Percentiles rank a stretch among this genome's conserved stretches.
Evolutionary conservation across 2,329 filamentous ascomycete species (phyloP).

Genomic region (Microsporum canis): DNA sequence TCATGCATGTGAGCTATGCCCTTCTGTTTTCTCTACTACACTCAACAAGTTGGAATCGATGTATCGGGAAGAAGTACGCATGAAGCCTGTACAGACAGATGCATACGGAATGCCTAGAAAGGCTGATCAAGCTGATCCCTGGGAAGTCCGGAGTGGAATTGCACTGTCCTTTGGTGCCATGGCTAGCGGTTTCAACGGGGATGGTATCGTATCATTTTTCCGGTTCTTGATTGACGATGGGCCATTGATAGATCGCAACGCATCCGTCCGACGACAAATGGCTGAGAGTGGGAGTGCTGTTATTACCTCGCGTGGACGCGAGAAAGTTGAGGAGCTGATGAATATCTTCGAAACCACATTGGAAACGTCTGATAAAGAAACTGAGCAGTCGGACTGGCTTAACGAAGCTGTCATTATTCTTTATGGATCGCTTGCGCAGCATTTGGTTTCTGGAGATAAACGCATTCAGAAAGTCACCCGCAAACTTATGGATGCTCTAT

Average conservation of each 20-base stretch:
- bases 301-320: slow-evolving; percentile 69
- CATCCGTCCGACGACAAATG: slow-evolving; percentile 74
- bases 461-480: slow-evolving; percentile 83
- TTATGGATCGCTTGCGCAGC: slow-evolving; percentile 84
- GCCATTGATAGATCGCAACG: slow-evolving; percentile 72
- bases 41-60: slow-evolving; percentile 55
- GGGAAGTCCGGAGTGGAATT: slow-evolving; percentile 83
- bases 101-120: slow-evolving; percentile 92
- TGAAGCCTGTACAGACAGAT: slow-evolving; percentile 71
- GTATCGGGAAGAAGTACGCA: slow-evolving; percentile 71
- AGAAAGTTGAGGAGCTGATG: slow-evolving; percentile 82
- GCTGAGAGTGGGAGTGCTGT: slow-evolving; percentile 74
- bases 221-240: slow-evolving; percentile 76
- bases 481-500: slow-evolving; percentile 72
- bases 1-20: slow-evolving; percentile 55
- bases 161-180: slow-evolving; percentile 79
- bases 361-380: slow-evolving; percentile 73
- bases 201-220: slow-evolving; percentile 65
- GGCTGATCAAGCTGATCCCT: slow-evolving; percentile 74
- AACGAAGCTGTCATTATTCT: slow-evolving; percentile 97
- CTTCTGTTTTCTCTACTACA: slow-evolving; percentile 49
- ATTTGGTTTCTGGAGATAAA: slow-evolving; percentile 71
- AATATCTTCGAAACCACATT: slow-evolving; percentile 77
- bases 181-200: slow-evolving; percentile 54
- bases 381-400: slow-evolving; percentile 71